Base-by-base conservation (phyloP, 2,329 filamentous ascomycete genomes). In the Xylaria sp. region DNA sequence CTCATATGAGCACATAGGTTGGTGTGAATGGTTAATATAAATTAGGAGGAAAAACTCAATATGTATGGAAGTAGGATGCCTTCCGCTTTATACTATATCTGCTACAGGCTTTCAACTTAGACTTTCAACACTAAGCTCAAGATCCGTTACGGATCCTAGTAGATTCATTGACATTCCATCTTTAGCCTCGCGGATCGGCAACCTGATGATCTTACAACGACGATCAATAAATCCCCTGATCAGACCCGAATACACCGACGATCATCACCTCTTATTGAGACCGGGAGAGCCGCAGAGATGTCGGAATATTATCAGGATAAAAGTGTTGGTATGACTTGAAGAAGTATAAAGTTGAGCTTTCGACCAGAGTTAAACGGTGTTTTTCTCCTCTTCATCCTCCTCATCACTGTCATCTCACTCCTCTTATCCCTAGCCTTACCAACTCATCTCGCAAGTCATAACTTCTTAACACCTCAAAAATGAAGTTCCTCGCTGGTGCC, bases 401-500 rank as follows among this genome's bases (percentile, higher is more conserved):
- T 53, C 59, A n/a, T 27, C 16, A 35, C n/a, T 44, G 16, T 29
- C 53, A 37, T 27, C 51, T 37, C 18, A 2, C 5, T 21, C 37
- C n/a, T 55, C 60, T 40, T 6, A 42, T 9, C 18, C 40, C 29
- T 18, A 21, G n/a, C 21, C 6, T 27, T 12, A 1, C 42, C 42
- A 1, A 18, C 47, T 21, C 10, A 3, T 63, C 27, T 40, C 21
- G 6, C 51, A 58, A 37, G 16, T 50, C 9, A 21, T 16, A 6
- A 40, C 53, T 37, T 63, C 37, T 57, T 25, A 9, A 57, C 1
- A 50, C 5, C 21, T 25, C 61, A 63, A 48, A 48, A 50, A 83
- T 83, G 81, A 82, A 81, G 77, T 77, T 81, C 73, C 65, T 80
- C 72, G 57, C 75, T 47, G 70, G 76, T 66, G 66, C 82, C 66